Evolutionary conservation across 2,329 filamentous ascomycete genomes (phyloP), one percentile per base, ranked within the genome.

Genomic region (Exophiala lecanii-corni): DNA sequence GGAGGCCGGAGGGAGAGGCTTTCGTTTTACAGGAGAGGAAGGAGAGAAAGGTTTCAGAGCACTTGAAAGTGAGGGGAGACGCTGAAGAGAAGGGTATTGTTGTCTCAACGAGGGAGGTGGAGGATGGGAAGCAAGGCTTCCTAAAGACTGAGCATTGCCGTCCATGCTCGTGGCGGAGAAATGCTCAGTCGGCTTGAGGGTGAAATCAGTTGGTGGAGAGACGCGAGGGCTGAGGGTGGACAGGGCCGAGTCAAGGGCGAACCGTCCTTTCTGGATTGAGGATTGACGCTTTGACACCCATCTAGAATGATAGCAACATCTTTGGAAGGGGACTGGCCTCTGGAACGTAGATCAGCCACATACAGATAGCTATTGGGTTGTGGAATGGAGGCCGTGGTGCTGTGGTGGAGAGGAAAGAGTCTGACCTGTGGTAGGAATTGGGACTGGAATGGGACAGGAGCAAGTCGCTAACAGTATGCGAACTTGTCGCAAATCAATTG

Each of bases 1-100:
- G 49, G 66, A 65, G 62, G 68, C 69, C 47, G 66, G 62, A 49
- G 75, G 75, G 49, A 79, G 61, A 55, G 75, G 74, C 59, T 78
- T 78, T 54, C 74, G 68, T 54, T 69, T 69, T 46, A 76, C 64
- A 48, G 67, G 64, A 53, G 64, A 63, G 39, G 19, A 26, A 12
- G 46, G 34, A 2, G 51, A 51, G 39, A 51, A 46, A 15, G 45
- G 49, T 26, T 49, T 51, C 36, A 51, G 37, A 16, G 49, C 39
- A 20, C 39, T 40, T 16, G 49, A 39, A 30, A 49, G 42, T n/a
- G 45, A 51, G 21, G 49, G 39, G 19, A 47, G 39, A 39, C 49
- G 49, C 32, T 44, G 46, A 12, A 49, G 38, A 39, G 43, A 19
- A 36, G 45, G 39, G 36, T 35, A 28, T 19, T 45, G 40, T 35